Conservation (phyloP, 495 filamentous ascomycete species). For the Podospora tetraspora region DNA sequence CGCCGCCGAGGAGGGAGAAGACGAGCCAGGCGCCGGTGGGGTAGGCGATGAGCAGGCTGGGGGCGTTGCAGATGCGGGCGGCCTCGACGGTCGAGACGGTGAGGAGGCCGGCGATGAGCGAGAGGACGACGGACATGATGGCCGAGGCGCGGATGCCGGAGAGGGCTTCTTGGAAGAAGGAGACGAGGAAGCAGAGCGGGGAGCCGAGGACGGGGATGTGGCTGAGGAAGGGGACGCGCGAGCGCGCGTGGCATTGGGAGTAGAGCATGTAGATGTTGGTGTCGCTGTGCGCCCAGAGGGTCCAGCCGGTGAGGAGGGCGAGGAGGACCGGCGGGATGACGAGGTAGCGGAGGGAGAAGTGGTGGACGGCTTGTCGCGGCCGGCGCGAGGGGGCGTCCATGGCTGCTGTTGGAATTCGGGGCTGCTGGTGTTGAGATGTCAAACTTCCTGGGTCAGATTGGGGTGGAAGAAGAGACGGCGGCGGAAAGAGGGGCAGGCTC, state of each 20-base stretch:
- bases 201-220: slow-evolving; percentile 32
- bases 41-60: slow-evolving; percentile 28
- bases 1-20: slow-evolving; percentile 37
- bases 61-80: slow-evolving; percentile 34
- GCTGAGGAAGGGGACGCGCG: slow-evolving; percentile 32
- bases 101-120: slow-evolving; percentile 31
- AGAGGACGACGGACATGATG: slow-evolving; percentile 26
- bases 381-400: slow-evolving; percentile 20
- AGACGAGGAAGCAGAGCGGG: slow-evolving; percentile 37
- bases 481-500: not conserved
- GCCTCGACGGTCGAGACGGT: slow-evolving; percentile 37
- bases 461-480: not conserved
- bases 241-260: slow-evolving; percentile 38
- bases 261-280: slow-evolving; percentile 38
- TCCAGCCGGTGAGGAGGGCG: slow-evolving; percentile 24
- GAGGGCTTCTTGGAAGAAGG: slow-evolving; percentile 32
- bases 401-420: not conserved
- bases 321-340: slow-evolving; percentile 31
- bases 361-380: slow-evolving; percentile 24
- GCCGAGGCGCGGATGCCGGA: slow-evolving; percentile 23
- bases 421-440: not conserved
- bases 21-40: slow-evolving; percentile 36
- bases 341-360: slow-evolving; percentile 24
- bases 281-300: slow-evolving; percentile 30
- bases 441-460: not conserved